Conservation (phyloP, 164 flowering plant species). For the Houttuynia cordata region DNA sequence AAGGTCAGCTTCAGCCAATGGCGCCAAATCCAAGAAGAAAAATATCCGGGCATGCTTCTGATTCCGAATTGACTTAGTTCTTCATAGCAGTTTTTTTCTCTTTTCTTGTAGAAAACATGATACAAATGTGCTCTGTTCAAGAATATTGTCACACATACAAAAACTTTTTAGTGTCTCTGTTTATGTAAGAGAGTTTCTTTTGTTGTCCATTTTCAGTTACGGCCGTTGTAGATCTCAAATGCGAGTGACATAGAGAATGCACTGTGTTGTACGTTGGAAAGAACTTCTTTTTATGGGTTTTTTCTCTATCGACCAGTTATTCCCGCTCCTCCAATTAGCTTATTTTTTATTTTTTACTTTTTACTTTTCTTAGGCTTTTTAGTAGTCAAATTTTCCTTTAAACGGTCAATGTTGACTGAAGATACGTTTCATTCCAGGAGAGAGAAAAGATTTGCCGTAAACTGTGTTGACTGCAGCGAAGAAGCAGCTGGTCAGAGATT, state of each 20-base stretch:
- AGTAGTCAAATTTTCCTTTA: background rate
- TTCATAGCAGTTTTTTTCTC: background rate
- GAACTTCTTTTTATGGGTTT: background rate
- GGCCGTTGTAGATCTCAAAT: background rate
- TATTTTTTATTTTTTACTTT: no score
- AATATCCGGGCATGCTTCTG: conserved; percentile 40
- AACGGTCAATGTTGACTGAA: background rate
- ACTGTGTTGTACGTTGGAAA: background rate
- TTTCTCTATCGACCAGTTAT: background rate
- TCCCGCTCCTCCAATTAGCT: background rate
- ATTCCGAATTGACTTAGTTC: conserved; percentile 39
- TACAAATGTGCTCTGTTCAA: background rate
- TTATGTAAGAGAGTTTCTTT: background rate
- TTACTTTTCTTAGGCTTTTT: no score
- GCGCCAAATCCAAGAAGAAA: conserved; percentile 24
- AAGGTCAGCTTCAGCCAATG: conserved; percentile 20
- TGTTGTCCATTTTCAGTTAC: conserved; percentile 1
- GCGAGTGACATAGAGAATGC: background rate
- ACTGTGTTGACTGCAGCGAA: no score
- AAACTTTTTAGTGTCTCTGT: background rate
- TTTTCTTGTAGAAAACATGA: background rate
- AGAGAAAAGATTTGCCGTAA: no score
- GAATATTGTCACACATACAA: background rate
- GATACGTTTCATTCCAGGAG: background rate
- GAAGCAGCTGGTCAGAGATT: no score